These are phyloP conservation scores for Pseudohyphozyma bogoriensis DNA, from an alignment of 768 basidiomycete species.

Conservation along the genomic window DNA sequence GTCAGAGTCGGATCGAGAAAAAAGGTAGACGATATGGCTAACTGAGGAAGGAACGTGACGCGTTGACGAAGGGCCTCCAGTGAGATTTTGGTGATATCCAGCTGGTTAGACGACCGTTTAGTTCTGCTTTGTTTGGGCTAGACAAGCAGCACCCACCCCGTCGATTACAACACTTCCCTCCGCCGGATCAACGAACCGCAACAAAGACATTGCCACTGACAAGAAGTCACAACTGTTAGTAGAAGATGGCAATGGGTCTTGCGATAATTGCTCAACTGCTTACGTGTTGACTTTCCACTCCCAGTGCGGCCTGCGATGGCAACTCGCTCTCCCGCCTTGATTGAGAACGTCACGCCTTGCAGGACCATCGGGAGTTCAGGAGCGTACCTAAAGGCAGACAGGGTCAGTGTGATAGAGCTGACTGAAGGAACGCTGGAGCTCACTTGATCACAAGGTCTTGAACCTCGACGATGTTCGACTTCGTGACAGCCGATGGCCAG, in stretches of 20 bases:
- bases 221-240: too few species aligned
- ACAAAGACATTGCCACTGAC: slow-evolving; percentile 41
- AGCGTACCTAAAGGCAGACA: slow-evolving; percentile 46
- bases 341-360: slow-evolving; percentile 50
- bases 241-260: too few species aligned
- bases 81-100: slow-evolving; percentile 39
- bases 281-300: slow-evolving; percentile 36
- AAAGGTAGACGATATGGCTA: slow-evolving; percentile 4
- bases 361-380: slow-evolving; percentile 54
- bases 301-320: slow-evolving; percentile 61
- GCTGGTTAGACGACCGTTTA: slow-evolving; percentile 38
- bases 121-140: background rate
- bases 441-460: slow-evolving; percentile 49
- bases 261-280: too few species aligned
- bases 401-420: too few species aligned
- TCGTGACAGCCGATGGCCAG: slow-evolving; percentile 33
- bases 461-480: slow-evolving; percentile 45
- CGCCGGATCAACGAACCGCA: slow-evolving; percentile 41
- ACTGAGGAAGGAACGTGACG: slow-evolving; percentile 23
- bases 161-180: slow-evolving; percentile 38
- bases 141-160: slow-evolving; percentile 47
- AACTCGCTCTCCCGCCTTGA: slow-evolving; percentile 56
- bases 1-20: background rate
- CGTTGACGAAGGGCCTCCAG: slow-evolving; percentile 48
- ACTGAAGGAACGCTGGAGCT: too few species aligned